These are phyloP conservation scores for Ophiobolus disseminans DNA, from an alignment of 2,329 filamentous ascomycete genomes.

Conservation along the genomic window DNA sequence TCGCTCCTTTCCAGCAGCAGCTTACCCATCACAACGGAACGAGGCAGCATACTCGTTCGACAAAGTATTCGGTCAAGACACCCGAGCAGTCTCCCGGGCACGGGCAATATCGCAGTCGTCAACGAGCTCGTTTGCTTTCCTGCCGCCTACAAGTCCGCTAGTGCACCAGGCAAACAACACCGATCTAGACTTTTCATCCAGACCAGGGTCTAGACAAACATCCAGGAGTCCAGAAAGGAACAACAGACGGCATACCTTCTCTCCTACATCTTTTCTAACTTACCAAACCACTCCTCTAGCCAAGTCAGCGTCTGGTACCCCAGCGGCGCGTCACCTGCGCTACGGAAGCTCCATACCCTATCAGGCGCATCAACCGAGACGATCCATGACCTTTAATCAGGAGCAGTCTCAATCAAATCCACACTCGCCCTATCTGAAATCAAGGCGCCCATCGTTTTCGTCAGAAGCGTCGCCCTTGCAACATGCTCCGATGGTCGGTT, in stretches of 20 bases:
- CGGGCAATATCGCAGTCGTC: conserved; percentile 65
- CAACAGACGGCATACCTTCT: conserved; percentile 74
- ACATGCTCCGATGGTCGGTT: conserved; percentile 95
- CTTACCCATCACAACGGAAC: conserved; percentile 28
- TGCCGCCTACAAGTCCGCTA: conserved; percentile 89
- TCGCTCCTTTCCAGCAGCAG: conserved; percentile 52
- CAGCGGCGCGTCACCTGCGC: conserved; percentile 51
- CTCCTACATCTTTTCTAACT: conserved; percentile 64
- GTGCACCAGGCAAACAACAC: conserved; percentile 88
- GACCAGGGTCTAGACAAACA: conserved; percentile 42
- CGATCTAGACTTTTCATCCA: conserved; percentile 69
- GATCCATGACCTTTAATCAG: conserved; percentile 69
- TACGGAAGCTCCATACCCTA: conserved; percentile 70
- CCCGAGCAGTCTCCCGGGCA: conserved; percentile 47
- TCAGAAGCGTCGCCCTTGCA: conserved; percentile 80
- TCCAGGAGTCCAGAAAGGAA: conserved; percentile 56
- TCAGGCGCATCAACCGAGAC: conserved; percentile 79
- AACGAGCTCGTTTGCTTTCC: conserved; percentile 79
- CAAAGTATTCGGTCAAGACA: conserved; percentile 22
- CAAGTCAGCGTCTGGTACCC: conserved; percentile 38
- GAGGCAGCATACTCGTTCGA: conserved; percentile 26
- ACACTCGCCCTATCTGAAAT: conserved; percentile 57
- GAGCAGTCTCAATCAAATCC: conserved; percentile 50
- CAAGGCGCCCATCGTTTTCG: conserved; percentile 72
- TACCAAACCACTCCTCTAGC: conserved; percentile 53